Evolutionary conservation across 192 early-diverging fungal species (phyloP).

Genomic region (Haplosporangium gracile): DNA sequence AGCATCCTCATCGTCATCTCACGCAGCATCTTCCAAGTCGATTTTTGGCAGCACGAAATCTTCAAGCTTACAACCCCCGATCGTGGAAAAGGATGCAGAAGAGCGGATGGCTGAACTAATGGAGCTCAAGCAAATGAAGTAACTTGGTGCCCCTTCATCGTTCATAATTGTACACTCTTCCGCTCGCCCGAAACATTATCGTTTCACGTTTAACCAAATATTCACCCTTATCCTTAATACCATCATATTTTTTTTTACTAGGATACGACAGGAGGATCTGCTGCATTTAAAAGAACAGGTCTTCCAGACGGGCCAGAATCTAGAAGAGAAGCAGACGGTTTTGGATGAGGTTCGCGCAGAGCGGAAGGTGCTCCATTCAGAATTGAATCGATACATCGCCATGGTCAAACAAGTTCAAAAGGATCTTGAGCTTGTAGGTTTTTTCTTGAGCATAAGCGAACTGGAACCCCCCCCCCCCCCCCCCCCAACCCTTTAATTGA

Average conservation of each 20-base stretch:
- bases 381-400: slow-evolving; percentile 32
- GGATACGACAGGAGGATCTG: slow-evolving; percentile 42
- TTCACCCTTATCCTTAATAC: not conserved
- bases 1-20: not conserved
- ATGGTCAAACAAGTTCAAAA: slow-evolving; percentile 53
- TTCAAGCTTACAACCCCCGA: not conserved
- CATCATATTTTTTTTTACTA: not conserved
- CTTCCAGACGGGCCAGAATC: slow-evolving; percentile 16
- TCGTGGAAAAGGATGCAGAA: slow-evolving; percentile 40
- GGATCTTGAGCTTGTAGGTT: slow-evolving; percentile 44
- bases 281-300: slow-evolving; percentile 44
- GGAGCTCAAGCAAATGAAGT: slow-evolving; percentile 49
- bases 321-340: slow-evolving; percentile 44
- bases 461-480: too few species aligned
- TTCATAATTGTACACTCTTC: too few species aligned
- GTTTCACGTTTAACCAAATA: too few species aligned
- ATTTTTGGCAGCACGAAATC: not conserved
- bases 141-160: not conserved
- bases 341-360: slow-evolving; percentile 39
- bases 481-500: not conserved
- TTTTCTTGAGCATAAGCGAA: not conserved
- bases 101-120: slow-evolving; percentile 41
- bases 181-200: too few species aligned
- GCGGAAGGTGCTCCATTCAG: slow-evolving; percentile 37
- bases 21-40: not conserved